phyloP scores from a whole-genome alignment of 495 filamentous ascomycete species.

The Penicillium bialowiezense region DNA sequence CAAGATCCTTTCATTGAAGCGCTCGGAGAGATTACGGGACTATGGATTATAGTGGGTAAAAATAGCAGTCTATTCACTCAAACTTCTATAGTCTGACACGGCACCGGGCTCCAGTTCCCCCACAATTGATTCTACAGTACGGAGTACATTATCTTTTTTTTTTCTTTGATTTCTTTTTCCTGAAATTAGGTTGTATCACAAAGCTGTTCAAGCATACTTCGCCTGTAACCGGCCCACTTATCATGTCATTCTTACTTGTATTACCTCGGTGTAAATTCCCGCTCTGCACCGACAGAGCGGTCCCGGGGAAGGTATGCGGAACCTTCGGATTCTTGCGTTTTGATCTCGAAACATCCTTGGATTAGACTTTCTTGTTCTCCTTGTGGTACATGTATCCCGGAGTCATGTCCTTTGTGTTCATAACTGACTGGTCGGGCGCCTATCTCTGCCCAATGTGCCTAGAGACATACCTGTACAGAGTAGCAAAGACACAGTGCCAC shows the following conservation, averaged over 20 bases:
- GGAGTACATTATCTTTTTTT: conserved; percentile 5
- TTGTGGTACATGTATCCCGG: conserved; percentile 4
- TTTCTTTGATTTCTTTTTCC: conserved; percentile 1
- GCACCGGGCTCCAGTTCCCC: conserved; percentile 26
- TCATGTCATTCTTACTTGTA: conserved; percentile 16
- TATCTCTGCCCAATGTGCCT: conserved; percentile 17
- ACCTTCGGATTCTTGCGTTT: conserved; percentile 29
- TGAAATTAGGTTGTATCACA: background rate
- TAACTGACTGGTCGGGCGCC: conserved; percentile 12
- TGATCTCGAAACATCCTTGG: conserved; percentile 16
- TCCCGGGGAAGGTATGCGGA: conserved; percentile 32
- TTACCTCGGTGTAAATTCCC: conserved; percentile 8
- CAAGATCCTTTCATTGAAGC: background rate
- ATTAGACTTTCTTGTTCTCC: conserved; percentile 8
- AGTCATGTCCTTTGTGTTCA: background rate
- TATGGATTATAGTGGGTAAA: conserved; percentile 13
- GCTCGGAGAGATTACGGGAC: background rate
- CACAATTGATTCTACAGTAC: conserved; percentile 17
- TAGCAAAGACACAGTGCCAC: conserved; percentile 17
- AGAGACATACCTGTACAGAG: background rate
- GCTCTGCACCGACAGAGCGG: conserved; percentile 28
- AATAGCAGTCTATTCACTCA: conserved; percentile 22
- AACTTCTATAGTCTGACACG: conserved; percentile 22
- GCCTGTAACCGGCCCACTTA: conserved; percentile 15
- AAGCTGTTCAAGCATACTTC: conserved; percentile 12